A percentile compares a stretch with the other conserved stretches of the same genome.
Conservation (phyloP, 164 flowering plant genomes). For the Cinnamomum micranthum region DNA sequence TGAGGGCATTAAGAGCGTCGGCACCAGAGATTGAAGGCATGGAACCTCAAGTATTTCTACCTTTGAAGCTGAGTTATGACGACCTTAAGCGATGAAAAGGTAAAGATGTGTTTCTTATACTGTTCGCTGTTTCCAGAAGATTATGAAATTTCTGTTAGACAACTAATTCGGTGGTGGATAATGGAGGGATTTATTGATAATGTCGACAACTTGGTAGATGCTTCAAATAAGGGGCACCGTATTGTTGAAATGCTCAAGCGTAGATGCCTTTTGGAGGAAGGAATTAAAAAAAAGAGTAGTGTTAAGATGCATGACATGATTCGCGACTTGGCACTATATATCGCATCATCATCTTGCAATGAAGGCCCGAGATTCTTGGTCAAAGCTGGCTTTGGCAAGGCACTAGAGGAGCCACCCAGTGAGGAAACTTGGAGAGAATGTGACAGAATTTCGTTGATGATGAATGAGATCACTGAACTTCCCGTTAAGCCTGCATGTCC, state of each 20-base stretch:
- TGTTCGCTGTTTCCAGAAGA: constrained; percentile 12
- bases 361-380: constrained; percentile 1
- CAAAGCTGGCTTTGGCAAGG: background rate
- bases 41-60: constrained; percentile 1
- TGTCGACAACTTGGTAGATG: background rate
- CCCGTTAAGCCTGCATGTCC: constrained; percentile 1
- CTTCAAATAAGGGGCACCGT: background rate
- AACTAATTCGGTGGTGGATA: background rate
- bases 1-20: background rate
- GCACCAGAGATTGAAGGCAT: constrained; percentile 6
- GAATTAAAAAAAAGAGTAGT: too few relatives aligned
- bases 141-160: background rate
- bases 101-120: constrained; percentile 7
- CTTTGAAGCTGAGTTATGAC: constrained; percentile 12
- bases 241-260: background rate
- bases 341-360: background rate
- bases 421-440: constrained; percentile 1
- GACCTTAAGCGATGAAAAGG: background rate
- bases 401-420: background rate
- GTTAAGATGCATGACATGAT: constrained; percentile 9
- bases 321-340: constrained; percentile 9
- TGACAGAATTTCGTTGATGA: constrained; percentile 7
- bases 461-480: background rate
- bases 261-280: constrained; percentile 7
- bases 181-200: constrained; percentile 2